A percentile compares a stretch with the other conserved stretches of the same genome.
Conservation (phyloP, 2,329 filamentous ascomycete genomes). For the Lachnellula suecica region DNA sequence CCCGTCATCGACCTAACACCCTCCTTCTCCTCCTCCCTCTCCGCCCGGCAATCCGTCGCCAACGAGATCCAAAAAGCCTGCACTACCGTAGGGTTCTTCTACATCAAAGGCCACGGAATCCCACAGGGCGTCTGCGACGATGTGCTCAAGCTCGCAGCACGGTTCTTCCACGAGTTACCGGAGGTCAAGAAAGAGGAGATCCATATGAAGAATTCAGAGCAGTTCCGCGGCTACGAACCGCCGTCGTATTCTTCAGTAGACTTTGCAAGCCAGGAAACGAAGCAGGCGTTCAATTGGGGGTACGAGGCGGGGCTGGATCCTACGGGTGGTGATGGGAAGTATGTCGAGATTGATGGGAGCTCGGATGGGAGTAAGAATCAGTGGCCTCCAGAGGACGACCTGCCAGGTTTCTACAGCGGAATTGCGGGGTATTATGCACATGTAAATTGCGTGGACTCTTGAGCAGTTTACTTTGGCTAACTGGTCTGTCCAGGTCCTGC, state of each 20-base stretch:
- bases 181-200: slow-evolving; percentile 42
- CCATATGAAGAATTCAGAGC: slow-evolving; percentile 38
- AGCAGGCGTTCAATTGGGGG: slow-evolving; percentile 39
- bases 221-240: slow-evolving; percentile 48
- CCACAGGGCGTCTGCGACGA: slow-evolving; percentile 38
- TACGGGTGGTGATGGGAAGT: slow-evolving; percentile 31
- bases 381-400: slow-evolving; percentile 28
- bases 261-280: slow-evolving; percentile 45
- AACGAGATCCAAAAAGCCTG: slow-evolving; percentile 29
- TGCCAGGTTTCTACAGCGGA: slow-evolving; percentile 31
- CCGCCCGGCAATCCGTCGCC: slow-evolving; percentile 26
- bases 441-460: slow-evolving; percentile 8
- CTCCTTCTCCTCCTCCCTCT: slow-evolving; percentile 28
- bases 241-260: slow-evolving; percentile 44
- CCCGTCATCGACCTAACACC: slow-evolving; percentile 31
- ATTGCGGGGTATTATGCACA: slow-evolving; percentile 30
- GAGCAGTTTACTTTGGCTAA: not conserved
- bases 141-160: slow-evolving; percentile 41
- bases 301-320: slow-evolving; percentile 32
- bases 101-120: slow-evolving; percentile 46
- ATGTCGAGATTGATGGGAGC: slow-evolving; percentile 32
- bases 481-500: slow-evolving; percentile 17
- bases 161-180: slow-evolving; percentile 47
- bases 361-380: slow-evolving; percentile 24
- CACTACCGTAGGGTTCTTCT: slow-evolving; percentile 32